A percentile compares a stretch with the other conserved stretches of the same genome.
Evolutionary conservation across 108 stramenopile species (phyloP).

Genomic region (Pelagomonas calceolata): DNA sequence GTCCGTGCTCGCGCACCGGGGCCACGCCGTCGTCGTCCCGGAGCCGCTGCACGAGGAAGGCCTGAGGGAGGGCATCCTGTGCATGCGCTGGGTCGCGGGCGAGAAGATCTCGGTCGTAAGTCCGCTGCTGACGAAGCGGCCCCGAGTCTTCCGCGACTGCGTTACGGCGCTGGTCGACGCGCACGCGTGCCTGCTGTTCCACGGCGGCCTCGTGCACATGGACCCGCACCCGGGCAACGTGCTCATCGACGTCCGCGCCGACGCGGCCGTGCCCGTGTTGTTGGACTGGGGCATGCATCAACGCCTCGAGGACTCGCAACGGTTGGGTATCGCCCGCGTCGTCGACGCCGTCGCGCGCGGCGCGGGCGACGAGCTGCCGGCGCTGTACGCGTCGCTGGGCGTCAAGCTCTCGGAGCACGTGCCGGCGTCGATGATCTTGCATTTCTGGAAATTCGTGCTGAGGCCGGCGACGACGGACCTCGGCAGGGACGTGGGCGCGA

Average conservation of each 20-base stretch:
- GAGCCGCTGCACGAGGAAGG: not conserved
- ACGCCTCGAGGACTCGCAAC: not conserved
- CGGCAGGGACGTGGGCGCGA: not conserved
- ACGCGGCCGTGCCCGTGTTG: not conserved
- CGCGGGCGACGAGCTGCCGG: not conserved
- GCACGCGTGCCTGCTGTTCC: not conserved
- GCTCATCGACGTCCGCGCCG: not conserved
- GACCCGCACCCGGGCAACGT: not conserved
- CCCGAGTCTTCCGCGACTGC: too few relatives aligned
- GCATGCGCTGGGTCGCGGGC: not conserved
- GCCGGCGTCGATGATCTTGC: not conserved
- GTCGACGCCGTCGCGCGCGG: not conserved
- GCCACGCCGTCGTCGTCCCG: not conserved
- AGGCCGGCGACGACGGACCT: not conserved
- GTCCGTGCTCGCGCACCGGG: not conserved
- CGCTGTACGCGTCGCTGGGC: not conserved
- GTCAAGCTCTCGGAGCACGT: not conserved
- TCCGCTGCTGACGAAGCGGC: too few relatives aligned
- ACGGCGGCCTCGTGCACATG: not conserved
- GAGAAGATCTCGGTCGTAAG: too few relatives aligned
- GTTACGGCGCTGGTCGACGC: not conserved
- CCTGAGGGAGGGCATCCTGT: not conserved
- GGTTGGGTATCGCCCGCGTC: not conserved
- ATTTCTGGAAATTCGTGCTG: not conserved
- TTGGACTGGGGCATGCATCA: not conserved